Evolutionary conservation across 768 basidiomycete species (phyloP).

Genomic region (Leccinum aurantiacum): DNA sequence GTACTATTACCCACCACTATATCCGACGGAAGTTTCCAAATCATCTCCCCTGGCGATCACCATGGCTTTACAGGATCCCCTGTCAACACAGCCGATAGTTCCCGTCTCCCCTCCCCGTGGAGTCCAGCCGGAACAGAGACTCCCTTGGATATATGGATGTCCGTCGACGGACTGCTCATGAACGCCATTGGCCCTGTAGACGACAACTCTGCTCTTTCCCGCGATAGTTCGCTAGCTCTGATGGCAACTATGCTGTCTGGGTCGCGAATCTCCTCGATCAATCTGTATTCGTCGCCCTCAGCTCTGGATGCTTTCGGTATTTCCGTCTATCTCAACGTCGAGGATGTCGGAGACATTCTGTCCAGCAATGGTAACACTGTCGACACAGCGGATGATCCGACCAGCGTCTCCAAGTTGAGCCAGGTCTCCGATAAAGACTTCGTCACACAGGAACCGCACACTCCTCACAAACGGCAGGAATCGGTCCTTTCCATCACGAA

Average conservation of each 20-base stretch:
- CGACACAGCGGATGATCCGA: neutral
- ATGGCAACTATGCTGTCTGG: neutral
- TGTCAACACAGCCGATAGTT: neutral
- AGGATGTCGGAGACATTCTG: neutral
- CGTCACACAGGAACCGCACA: neutral
- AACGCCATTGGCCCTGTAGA: conserved; percentile 17
- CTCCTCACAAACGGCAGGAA: conserved; percentile 16
- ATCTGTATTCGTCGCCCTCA: conserved; percentile 18
- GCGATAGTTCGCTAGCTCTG: neutral
- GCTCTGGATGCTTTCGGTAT: conserved; percentile 21
- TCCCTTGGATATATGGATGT: conserved; percentile 24
- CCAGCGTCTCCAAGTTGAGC: neutral
- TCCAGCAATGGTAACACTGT: neutral
- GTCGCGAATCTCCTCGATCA: conserved; percentile 3
- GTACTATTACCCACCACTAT: conserved; percentile 22
- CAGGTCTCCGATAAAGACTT: conserved; percentile 4
- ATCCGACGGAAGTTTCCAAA: conserved; percentile 25
- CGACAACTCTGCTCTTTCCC: neutral
- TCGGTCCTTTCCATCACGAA: conserved; percentile 11
- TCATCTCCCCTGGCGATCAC: conserved; percentile 23
- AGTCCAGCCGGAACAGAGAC: conserved; percentile 21
- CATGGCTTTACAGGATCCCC: conserved; percentile 13
- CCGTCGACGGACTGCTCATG: conserved; percentile 21
- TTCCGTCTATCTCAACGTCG: conserved; percentile 17
- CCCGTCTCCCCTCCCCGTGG: conserved; percentile 32